Base-by-base conservation (phyloP, 2,329 filamentous ascomycete genomes). In the Daldinia sp. region DNA sequence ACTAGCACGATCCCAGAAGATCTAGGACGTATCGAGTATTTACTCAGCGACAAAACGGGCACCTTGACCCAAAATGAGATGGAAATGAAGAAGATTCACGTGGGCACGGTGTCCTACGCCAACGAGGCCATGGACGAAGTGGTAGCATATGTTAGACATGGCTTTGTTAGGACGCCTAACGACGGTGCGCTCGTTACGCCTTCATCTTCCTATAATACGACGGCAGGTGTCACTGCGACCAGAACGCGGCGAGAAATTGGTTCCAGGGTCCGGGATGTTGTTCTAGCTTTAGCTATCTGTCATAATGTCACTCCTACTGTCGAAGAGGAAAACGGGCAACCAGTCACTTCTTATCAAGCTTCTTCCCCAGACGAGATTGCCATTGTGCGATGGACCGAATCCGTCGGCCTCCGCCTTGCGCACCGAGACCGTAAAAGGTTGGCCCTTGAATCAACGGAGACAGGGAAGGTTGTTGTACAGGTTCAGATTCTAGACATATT, bases 61-160 rank as follows among this genome's bases (percentile, higher is more conserved):
- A 99, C 95, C 1, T 78, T 99, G 62, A 99, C 95, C 0, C 93
- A 98, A 71, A 99, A 99, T 73, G 93, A 97, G 73, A 97, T 97
- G 94, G 94, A 97, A 74, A 90, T 99, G 85, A 97, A 96, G 75
- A 99, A 99, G 78, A 94, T 99, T 4, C 96, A 99, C 73, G 92
- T 99, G 54, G 95, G 96, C 8, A 99, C 95, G 8, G 95, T 98
- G 1, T 98, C 94, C 1, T 99, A 99, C 73, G 95, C 94, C 30
- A 97, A 97, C 70, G 95, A 99, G 74, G 94, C 95, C 8, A 99
- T 99, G 95, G 95, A 98, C 70, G 96, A 99, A 79, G 95, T 99
- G 10, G 82, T 87, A 10, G 86, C 91, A 0, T 97, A 97, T 74
- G 86, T 99, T 51, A 88, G 85, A 66, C 94, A 97, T 75, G 92